Conservation (phyloP, 768 basidiomycete species). For the Hygrophorus russula region DNA sequence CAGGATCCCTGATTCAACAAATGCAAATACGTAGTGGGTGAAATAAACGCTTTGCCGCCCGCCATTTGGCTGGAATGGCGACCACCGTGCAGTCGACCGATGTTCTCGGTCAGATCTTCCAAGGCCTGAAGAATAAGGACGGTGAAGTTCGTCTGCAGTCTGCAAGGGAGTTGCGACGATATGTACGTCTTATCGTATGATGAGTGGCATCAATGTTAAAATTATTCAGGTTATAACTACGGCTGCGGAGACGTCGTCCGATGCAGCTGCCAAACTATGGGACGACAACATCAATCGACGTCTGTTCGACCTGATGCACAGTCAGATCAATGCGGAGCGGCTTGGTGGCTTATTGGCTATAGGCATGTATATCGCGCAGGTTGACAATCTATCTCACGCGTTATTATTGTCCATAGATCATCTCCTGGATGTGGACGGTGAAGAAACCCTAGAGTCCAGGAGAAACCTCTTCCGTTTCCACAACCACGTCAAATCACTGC, state of each 20-base stretch:
- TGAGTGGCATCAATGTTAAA: constrained; percentile 8
- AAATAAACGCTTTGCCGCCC: no score
- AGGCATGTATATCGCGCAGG: constrained; percentile 38
- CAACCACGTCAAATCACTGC: constrained; percentile 88
- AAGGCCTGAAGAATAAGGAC: constrained; percentile 50
- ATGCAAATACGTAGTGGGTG: constrained; percentile 5
- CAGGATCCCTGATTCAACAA: neutral
- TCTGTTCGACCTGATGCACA: constrained; percentile 77
- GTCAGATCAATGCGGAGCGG: constrained; percentile 66
- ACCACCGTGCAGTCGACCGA: constrained; percentile 47
- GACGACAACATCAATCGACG: constrained; percentile 73
- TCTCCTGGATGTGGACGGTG: constrained; percentile 64
- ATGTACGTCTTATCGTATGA: constrained; percentile 34
- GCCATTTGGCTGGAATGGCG: constrained; percentile 56
- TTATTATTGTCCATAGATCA: constrained; percentile 33
- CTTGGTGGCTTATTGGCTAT: constrained; percentile 85
- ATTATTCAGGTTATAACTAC: constrained; percentile 51
- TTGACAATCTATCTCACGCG: neutral
- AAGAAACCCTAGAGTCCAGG: constrained; percentile 74
- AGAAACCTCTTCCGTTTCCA: constrained; percentile 77
- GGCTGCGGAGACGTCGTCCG: constrained; percentile 72
- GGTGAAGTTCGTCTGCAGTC: constrained; percentile 55
- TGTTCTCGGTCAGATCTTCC: constrained; percentile 55
- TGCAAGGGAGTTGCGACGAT: constrained; percentile 62
- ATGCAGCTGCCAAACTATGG: constrained; percentile 74